Evolutionary conservation across 2,329 filamentous ascomycete species (phyloP), one percentile per base, ranked within the genome.

Genomic region (Cladophialophora bantiana): DNA sequence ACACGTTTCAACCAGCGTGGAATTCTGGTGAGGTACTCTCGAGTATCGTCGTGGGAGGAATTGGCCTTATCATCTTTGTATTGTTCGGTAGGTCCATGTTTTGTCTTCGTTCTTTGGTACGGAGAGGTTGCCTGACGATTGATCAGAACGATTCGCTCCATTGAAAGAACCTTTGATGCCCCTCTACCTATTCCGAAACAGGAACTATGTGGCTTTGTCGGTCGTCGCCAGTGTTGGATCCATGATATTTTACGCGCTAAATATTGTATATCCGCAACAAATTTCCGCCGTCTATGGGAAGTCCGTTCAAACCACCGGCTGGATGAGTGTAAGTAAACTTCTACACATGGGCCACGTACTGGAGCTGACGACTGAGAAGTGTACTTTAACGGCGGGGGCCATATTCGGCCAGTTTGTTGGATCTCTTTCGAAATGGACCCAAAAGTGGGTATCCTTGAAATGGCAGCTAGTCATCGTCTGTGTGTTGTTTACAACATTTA

Each of bases 201-300:
- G 74, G 5, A 76, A 76, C 0, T 82, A 78, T 67, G 73, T 77
- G 38, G 80, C 78, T 63, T 20, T 58, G 5, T 10, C 34, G 12
- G 75, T 81, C 58, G 75, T 81, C 42, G 65, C 73, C 34, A 73
- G 76, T 53, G 76, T 82, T 52, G 79, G 76, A 13, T 78, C 78
- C 36, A 82, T 82, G 78, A 74, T 82, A 7, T 84, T 82, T 72
- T 83, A 80, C 72, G 76, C 75, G 10, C 72, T 83, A 64, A 82
- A 77, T 7, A 74, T 83, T 15, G 75, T 83, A 13, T 83, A 80
- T 80, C 82, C 81, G 2, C 77, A 77, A 9, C 77, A 80, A 32
- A 78, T 83, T 66, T 62, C 64, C n/a, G 68, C 73, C 10, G 69
- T 83, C 7, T 83, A 80, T 73, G 77, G 76, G 5, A 76, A 73